These are phyloP conservation scores for Pezicula neosporulosa DNA, from an alignment of 2,329 filamentous ascomycete genomes.

Conservation along the genomic window DNA sequence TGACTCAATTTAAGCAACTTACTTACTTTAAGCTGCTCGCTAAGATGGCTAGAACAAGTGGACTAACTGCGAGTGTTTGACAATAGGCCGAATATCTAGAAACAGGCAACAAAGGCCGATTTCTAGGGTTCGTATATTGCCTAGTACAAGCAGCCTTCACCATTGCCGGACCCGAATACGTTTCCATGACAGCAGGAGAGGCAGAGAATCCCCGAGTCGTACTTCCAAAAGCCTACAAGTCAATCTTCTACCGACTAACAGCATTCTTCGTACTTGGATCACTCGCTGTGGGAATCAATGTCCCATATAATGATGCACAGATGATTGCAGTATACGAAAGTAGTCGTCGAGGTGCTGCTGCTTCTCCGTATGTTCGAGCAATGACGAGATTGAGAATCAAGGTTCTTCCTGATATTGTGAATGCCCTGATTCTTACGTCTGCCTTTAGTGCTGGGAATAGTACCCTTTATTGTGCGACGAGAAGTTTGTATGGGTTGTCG, in stretches of 20 bases:
- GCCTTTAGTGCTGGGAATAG: constrained; percentile 53
- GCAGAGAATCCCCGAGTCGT: constrained; percentile 62
- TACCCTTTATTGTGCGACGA: constrained; percentile 45
- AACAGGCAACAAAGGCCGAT: constrained; percentile 50
- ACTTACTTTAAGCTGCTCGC: no score
- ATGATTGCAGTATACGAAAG: constrained; percentile 50
- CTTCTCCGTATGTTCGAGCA: constrained; percentile 48
- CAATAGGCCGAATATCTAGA: constrained; percentile 40
- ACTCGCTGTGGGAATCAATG: constrained; percentile 44
- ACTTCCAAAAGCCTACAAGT: constrained; percentile 68
- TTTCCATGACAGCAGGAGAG: constrained; percentile 49
- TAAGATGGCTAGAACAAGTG: no score
- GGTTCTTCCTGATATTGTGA: constrained; percentile 57
- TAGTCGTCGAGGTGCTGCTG: constrained; percentile 45
- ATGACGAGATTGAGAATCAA: constrained; percentile 52
- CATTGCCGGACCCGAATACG: constrained; percentile 41
- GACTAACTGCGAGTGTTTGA: no score
- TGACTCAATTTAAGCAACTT: no score
- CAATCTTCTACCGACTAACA: constrained; percentile 69
- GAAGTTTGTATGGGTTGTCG: constrained; percentile 49
- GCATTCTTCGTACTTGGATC: constrained; percentile 67
- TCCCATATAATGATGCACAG: constrained; percentile 53
- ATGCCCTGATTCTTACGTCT: constrained; percentile 51
- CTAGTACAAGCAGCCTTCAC: constrained; percentile 68
- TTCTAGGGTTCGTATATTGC: constrained; percentile 50